Evolutionary conservation across 441 rosid genomes (phyloP), one percentile per base, ranked within the genome.

Genomic region (Theobroma grandiflorum): DNA sequence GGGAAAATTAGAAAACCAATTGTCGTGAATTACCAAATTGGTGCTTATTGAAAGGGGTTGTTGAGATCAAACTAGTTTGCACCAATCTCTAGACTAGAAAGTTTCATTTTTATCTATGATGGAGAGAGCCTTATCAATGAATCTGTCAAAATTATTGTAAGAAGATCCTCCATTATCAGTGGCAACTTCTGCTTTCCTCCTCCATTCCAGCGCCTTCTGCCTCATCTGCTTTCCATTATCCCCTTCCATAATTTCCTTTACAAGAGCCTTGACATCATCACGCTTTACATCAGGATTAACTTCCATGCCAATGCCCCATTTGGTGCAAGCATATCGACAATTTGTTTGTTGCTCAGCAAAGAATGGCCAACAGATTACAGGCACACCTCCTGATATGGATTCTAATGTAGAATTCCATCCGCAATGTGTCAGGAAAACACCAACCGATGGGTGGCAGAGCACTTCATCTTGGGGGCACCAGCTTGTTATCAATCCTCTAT

Each of bases 401-500:
- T 84, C 86, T 10, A 80, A 1, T 52, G 4, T 62, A 0, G 84
- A 71, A 55, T 81, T 65, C 78, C 84, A 64, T 16, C 84, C 79
- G 6, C 82, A 78, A 31, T 82, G 84, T 0, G 85, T 65, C 8
- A 82, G 26, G 22, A 85, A 82, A 1, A 45, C 71, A 0, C 80
- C 85, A 0, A 85, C 69, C 0, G 85, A 70, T 0, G 73, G 73
- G 43, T 82, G 84, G 0, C 22, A 68, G 6, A 85, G 70, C 26
- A 85, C 85, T 20, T 69, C 2, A 4, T 74, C 78, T 72, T 80
- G 87, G 0, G 68, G 55, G 18, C 87, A 85, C 85, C 82, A 80
- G 8, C 72, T 74, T 0, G 45, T 64, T 22, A 84, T 18, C n/a
- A 81, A 0, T 2, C 81, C 84, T 53, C 79, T 52, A 6, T 67